phyloP scores from a whole-genome alignment of 1,139 yeast species.

The Taphrina communis region DNA sequence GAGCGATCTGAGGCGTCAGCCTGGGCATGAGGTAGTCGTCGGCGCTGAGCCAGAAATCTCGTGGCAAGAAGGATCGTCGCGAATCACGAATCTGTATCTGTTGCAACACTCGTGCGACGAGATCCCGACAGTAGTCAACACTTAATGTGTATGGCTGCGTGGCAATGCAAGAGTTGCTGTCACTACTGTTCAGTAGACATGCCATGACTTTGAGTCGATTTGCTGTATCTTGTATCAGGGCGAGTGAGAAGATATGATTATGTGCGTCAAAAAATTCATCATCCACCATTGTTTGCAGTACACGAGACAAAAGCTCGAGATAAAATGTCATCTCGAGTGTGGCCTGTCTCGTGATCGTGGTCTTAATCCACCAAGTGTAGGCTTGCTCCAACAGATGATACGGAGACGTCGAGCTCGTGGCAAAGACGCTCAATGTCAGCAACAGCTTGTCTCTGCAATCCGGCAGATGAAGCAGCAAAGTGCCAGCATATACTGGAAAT shows the following conservation, averaged over 20 bases:
- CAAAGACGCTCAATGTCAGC: slow-evolving; percentile 18
- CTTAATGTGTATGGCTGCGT: slow-evolving; percentile 4
- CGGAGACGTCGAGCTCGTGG: slow-evolving; percentile 4
- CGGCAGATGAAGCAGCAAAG: neutral
- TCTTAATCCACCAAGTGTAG: slow-evolving; percentile 9
- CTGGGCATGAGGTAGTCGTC: slow-evolving; percentile 47
- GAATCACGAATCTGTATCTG: slow-evolving; percentile 63
- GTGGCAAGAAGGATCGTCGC: slow-evolving; percentile 63
- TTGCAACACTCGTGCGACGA: slow-evolving; percentile 38
- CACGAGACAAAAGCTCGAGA: slow-evolving; percentile 42
- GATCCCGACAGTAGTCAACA: slow-evolving; percentile 8
- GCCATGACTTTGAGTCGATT: slow-evolving; percentile 25
- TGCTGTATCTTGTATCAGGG: slow-evolving; percentile 18
- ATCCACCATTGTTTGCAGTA: slow-evolving; percentile 43
- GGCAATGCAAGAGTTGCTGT: neutral
- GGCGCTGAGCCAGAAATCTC: slow-evolving; percentile 63
- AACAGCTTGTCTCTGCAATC: slow-evolving; percentile 4
- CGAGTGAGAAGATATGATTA: slow-evolving; percentile 24
- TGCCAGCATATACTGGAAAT: neutral
- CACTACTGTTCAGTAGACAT: slow-evolving; percentile 5
- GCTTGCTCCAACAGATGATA: slow-evolving; percentile 7
- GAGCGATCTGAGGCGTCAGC: slow-evolving; percentile 47
- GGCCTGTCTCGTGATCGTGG: neutral
- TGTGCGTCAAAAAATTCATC: slow-evolving; percentile 42
- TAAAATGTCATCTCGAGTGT: slow-evolving; percentile 9